Percentiles rank a stretch among this genome's conserved stretches.
These are phyloP conservation scores for Mrakia frigida DNA, from an alignment of 768 basidiomycete species.

Conservation along the genomic window DNA sequence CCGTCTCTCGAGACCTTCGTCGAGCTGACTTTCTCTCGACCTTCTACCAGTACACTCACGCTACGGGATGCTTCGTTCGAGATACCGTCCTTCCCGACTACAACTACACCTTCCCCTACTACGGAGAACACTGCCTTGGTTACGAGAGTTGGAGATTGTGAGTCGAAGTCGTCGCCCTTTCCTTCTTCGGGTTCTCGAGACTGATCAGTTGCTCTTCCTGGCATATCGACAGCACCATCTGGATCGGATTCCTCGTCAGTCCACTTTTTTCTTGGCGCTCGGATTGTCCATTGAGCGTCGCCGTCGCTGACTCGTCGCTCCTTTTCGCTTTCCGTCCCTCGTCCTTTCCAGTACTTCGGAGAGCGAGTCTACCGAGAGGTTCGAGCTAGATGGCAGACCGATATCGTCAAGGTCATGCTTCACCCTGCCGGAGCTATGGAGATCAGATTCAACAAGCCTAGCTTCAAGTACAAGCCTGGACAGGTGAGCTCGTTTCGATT, in stretches of 20 bases:
- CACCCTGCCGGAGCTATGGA: slow-evolving; percentile 68
- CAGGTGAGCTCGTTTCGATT: slow-evolving; percentile 23
- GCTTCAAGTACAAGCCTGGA: slow-evolving; percentile 70
- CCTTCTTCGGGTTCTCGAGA: no score
- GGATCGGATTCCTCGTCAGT: slow-evolving; percentile 63
- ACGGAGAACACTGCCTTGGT: slow-evolving; percentile 80
- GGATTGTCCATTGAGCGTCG: not conserved
- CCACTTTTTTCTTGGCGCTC: not conserved
- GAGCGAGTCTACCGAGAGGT: slow-evolving; percentile 81
- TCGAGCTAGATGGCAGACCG: slow-evolving; percentile 69
- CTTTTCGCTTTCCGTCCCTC: not conserved
- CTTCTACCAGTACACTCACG: slow-evolving; percentile 1
- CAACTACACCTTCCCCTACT: slow-evolving; percentile 72
- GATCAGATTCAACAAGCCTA: slow-evolving; percentile 82
- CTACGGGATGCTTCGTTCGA: slow-evolving; percentile 87
- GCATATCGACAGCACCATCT: slow-evolving; percentile 64
- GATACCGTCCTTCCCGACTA: slow-evolving; percentile 70
- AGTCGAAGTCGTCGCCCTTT: not conserved
- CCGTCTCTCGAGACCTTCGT: not conserved
- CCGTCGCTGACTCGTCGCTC: not conserved
- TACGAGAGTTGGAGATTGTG: slow-evolving; percentile 79
- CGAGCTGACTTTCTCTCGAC: not conserved
- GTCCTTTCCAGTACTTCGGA: slow-evolving; percentile 57
- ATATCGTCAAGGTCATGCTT: slow-evolving; percentile 56
- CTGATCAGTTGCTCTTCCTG: not conserved